Evolutionary conservation across 345 rosid genomes (phyloP).

Genomic region (Dimocarpus longan): DNA sequence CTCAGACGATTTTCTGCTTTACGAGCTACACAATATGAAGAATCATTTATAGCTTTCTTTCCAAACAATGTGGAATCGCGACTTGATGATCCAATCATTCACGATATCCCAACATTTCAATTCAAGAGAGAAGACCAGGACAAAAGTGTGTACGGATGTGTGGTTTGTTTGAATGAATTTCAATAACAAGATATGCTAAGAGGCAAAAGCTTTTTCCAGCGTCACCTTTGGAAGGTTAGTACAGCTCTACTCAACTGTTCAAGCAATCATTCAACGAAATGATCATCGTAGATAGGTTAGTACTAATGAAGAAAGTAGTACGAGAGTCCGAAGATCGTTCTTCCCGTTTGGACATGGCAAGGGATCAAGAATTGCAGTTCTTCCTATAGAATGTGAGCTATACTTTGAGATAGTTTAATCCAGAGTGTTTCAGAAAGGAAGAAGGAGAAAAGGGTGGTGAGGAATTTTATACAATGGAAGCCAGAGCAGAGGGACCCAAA

Average conservation of each 20-base stretch:
- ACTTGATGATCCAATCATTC: slow-evolving; percentile 56
- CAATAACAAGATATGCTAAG: slow-evolving; percentile 57
- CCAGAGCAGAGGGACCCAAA: slow-evolving; percentile 26
- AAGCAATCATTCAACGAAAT: slow-evolving; percentile 41
- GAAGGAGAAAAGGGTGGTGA: neutral
- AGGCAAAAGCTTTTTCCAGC: no score
- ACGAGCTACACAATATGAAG: slow-evolving; percentile 31
- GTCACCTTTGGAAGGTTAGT: neutral
- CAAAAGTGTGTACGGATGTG: slow-evolving; percentile 45
- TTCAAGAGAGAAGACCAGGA: slow-evolving; percentile 35
- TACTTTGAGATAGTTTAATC: slow-evolving; percentile 17
- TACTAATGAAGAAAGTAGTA: slow-evolving; percentile 34
- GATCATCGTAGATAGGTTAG: slow-evolving; percentile 24
- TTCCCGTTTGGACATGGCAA: slow-evolving; percentile 36
- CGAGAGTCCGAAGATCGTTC: slow-evolving; percentile 30
- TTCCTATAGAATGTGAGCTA: slow-evolving; percentile 36
- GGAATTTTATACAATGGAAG: slow-evolving; percentile 17
- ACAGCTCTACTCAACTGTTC: slow-evolving; percentile 51
- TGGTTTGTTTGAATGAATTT: slow-evolving; percentile 66
- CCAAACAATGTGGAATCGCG: slow-evolving; percentile 52
- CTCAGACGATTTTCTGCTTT: slow-evolving; percentile 33
- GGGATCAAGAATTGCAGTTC: slow-evolving; percentile 42
- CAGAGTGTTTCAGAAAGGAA: slow-evolving; percentile 6
- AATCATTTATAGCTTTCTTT: slow-evolving; percentile 60
- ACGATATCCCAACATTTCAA: slow-evolving; percentile 51